Conservation (phyloP, 805 yeast genomes). For the Millerozyma acaciae region DNA sequence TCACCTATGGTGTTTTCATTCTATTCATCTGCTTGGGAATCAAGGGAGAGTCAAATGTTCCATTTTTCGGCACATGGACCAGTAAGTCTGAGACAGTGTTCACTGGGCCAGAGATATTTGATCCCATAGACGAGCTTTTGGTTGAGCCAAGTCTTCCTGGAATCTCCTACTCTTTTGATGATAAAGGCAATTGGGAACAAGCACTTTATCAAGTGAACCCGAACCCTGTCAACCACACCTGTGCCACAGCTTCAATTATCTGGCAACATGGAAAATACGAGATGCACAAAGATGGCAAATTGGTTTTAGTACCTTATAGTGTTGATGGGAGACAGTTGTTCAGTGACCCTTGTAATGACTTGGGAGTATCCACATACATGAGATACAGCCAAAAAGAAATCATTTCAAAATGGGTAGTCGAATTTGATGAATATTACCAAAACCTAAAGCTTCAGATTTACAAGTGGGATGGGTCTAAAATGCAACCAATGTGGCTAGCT, state of each 20-base stretch:
- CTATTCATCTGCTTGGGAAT: not conserved
- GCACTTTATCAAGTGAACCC: slow-evolving; percentile 16
- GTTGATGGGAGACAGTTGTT: slow-evolving; percentile 19
- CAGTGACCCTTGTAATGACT: slow-evolving; percentile 17
- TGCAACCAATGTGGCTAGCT: slow-evolving; percentile 19
- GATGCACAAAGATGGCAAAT: slow-evolving; percentile 7
- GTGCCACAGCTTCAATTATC: slow-evolving; percentile 15
- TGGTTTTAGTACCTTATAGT: slow-evolving; percentile 11
- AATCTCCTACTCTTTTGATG: slow-evolving; percentile 17
- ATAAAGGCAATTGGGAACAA: slow-evolving; percentile 19
- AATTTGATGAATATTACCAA: slow-evolving; percentile 14
- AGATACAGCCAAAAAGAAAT: slow-evolving; percentile 14
- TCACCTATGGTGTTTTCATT: too few species aligned
- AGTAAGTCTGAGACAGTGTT: slow-evolving; percentile 16
- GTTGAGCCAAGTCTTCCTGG: slow-evolving; percentile 20
- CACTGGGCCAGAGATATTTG: slow-evolving; percentile 16
- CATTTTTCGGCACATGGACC: slow-evolving; percentile 22
- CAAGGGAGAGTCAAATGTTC: too few species aligned
- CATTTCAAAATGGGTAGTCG: slow-evolving; percentile 12
- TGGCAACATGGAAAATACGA: slow-evolving; percentile 21
- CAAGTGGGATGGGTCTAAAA: slow-evolving; percentile 13
- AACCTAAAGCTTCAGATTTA: slow-evolving; percentile 13
- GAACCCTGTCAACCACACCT: slow-evolving; percentile 14
- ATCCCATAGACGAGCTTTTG: slow-evolving; percentile 16
- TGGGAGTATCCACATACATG: slow-evolving; percentile 13